Conservation (phyloP, 306 rosid species). For the Calophaca sinica region DNA sequence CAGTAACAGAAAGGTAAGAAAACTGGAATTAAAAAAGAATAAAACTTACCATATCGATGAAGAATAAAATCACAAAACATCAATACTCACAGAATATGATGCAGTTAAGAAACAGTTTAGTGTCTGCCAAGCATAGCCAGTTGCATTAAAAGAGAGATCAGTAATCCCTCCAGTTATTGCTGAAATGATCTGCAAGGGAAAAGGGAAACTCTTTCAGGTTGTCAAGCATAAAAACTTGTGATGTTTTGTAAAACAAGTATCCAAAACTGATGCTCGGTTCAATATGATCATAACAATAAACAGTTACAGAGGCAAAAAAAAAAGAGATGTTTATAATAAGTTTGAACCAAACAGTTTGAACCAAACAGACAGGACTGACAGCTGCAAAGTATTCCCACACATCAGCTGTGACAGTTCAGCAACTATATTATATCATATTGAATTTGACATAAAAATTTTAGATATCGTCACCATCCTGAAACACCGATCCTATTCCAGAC, state of each 20-base stretch:
- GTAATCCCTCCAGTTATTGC: conserved; percentile 95
- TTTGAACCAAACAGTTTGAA: conserved; percentile 34
- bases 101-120: conserved; percentile 94
- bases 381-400: conserved; percentile 15
- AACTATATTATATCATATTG: not conserved
- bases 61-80: conserved; percentile 37
- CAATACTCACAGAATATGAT: conserved; percentile 92
- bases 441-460: not conserved
- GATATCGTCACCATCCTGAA: conserved; percentile 14
- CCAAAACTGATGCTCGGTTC: conserved; percentile 30
- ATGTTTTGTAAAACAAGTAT: conserved; percentile 10
- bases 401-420: conserved; percentile 14
- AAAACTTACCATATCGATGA: not conserved
- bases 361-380: conserved; percentile 17
- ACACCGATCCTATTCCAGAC: not conserved
- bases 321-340: not conserved
- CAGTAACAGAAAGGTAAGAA: conserved; percentile 12
- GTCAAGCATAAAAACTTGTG: conserved; percentile 12
- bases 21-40: not conserved
- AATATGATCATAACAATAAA: conserved; percentile 20
- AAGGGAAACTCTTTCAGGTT: conserved; percentile 23
- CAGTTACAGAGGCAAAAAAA: not conserved
- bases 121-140: conserved; percentile 91
- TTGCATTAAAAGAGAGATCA: conserved; percentile 81
- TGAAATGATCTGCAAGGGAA: conserved; percentile 76